Conservation (phyloP, 805 yeast species). For the Metschnikowia peoriensis region DNA sequence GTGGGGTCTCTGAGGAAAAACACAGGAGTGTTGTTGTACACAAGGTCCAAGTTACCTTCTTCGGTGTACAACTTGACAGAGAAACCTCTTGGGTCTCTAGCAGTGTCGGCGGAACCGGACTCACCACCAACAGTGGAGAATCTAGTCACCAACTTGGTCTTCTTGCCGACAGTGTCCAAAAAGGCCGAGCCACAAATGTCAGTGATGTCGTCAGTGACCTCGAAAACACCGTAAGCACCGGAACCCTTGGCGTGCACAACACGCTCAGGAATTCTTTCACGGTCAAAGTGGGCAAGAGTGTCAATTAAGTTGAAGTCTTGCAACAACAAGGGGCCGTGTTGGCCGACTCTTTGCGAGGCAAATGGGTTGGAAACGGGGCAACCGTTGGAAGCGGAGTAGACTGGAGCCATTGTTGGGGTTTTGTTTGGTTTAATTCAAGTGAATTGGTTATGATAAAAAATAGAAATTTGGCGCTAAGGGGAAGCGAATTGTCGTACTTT, state of each 20-base stretch:
- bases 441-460: too few relatives aligned
- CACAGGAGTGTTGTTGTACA: slow-evolving; percentile 82
- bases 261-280: slow-evolving; percentile 89
- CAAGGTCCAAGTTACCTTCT: slow-evolving; percentile 83
- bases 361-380: slow-evolving; percentile 74
- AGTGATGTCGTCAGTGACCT: slow-evolving; percentile 63
- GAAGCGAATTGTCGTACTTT: neutral
- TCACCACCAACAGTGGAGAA: slow-evolving; percentile 91
- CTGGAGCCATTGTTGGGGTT: slow-evolving; percentile 45
- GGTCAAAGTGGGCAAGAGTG: slow-evolving; percentile 80
- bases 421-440: neutral
- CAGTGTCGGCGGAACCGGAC: slow-evolving; percentile 75
- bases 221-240: slow-evolving; percentile 86
- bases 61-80: slow-evolving; percentile 78
- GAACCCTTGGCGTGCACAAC: slow-evolving; percentile 94
- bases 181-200: slow-evolving; percentile 26
- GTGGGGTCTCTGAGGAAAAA: slow-evolving; percentile 83
- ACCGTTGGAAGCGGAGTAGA: slow-evolving; percentile 71
- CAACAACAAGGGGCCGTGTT: slow-evolving; percentile 74
- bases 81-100: slow-evolving; percentile 87
- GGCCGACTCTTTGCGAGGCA: slow-evolving; percentile 72
- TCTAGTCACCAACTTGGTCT: slow-evolving; percentile 52
- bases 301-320: slow-evolving; percentile 83
- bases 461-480: neutral
- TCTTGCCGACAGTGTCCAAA: slow-evolving; percentile 30